phyloP scores from a whole-genome alignment of 2,329 filamentous ascomycete species.

The Fusarium sp. region DNA sequence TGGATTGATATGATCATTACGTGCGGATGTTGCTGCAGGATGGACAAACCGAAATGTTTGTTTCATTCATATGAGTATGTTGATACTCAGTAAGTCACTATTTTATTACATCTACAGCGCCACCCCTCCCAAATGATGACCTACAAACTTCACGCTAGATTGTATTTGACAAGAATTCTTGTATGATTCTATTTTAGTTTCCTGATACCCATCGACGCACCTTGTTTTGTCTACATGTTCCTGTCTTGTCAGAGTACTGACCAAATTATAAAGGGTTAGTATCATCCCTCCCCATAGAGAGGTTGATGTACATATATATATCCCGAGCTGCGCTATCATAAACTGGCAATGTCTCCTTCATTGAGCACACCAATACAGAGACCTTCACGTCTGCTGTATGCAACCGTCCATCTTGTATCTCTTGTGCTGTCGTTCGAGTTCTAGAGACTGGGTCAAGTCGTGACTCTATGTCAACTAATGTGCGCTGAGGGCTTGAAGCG shows the following conservation, averaged over 20 bases:
- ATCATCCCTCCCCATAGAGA: not conserved
- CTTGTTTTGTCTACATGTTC: not conserved
- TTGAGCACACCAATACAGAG: not conserved
- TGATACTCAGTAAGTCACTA: slow-evolving; percentile 17
- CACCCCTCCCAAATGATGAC: slow-evolving; percentile 52
- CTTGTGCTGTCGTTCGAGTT: not conserved
- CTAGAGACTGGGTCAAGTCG: not conserved
- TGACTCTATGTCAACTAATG: fast-evolving
- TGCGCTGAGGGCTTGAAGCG: fast-evolving
- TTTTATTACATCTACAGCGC: not conserved
- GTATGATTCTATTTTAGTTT: slow-evolving; percentile 52
- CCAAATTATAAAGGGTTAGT: not conserved
- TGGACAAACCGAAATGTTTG: slow-evolving; percentile 5
- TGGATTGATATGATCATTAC: not conserved
- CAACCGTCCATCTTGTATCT: fast-evolving
- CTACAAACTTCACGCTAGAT: slow-evolving; percentile 57
- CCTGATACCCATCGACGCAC: slow-evolving; percentile 40
- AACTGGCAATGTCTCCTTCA: fast-evolving
- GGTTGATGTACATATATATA: not conserved
- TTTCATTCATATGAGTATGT: fast-evolving
- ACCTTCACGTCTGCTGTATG: fast-evolving
- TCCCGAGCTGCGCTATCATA: not conserved
- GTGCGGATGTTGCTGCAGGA: not conserved
- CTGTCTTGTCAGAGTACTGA: slow-evolving; percentile 14
- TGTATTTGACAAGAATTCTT: slow-evolving; percentile 58